phyloP scores from a whole-genome alignment of 2,329 filamentous ascomycete genomes.

The Colletotrichum costaricense region DNA sequence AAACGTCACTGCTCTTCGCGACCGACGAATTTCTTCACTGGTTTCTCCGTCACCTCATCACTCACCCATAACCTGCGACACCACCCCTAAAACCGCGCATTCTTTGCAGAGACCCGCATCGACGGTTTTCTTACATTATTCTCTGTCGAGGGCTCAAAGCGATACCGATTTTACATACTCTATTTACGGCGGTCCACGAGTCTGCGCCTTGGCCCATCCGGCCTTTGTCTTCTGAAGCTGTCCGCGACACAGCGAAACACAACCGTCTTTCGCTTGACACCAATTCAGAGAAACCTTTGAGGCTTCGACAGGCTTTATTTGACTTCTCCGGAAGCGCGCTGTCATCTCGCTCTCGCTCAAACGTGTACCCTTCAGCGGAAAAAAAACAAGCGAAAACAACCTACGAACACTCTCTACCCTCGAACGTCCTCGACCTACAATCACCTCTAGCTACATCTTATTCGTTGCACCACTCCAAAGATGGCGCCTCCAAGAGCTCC shows the following conservation, averaged over 20 bases:
- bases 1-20: constrained; percentile 38
- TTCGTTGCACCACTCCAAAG: not conserved
- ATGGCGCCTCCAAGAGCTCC: constrained; percentile 38
- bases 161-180: not conserved
- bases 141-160: constrained; percentile 1
- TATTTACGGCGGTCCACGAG: constrained; percentile 13
- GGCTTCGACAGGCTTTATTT: not conserved
- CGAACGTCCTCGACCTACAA: not conserved
- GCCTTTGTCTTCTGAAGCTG: constrained; percentile 18
- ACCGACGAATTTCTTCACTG: constrained; percentile 33
- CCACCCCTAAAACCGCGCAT: constrained; percentile 3
- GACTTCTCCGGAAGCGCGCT: not conserved
- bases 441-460: not conserved
- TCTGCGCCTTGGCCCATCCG: constrained; percentile 10
- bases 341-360: not conserved
- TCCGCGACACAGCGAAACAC: not conserved
- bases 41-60: constrained; percentile 4
- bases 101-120: not conserved
- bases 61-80: not conserved
- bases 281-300: not conserved
- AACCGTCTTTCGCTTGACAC: constrained; percentile 6
- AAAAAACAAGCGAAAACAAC: not conserved
- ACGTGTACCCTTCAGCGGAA: not conserved
- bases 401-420: not conserved
- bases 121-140: not conserved